Conservation (phyloP, 768 basidiomycete species). For the Pleurotus tuoliensis region DNA sequence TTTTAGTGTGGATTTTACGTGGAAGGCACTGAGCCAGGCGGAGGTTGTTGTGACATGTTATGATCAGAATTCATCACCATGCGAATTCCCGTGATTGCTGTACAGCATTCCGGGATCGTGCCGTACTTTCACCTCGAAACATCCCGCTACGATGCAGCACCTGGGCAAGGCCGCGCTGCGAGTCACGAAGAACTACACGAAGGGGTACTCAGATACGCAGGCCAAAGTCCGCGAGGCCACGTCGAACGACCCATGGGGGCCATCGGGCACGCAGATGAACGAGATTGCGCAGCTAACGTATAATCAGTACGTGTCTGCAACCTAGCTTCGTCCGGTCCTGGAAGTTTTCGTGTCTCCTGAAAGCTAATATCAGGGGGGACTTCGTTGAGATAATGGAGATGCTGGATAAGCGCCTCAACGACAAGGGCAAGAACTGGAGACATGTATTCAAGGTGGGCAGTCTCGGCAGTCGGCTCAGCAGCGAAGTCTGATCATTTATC, state of each 20-base stretch:
- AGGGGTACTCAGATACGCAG: conserved; percentile 93
- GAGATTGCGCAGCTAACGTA: conserved; percentile 96
- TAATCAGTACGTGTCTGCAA: conserved; percentile 71
- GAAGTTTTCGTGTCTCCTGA: background rate
- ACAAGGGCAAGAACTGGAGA: conserved; percentile 99
- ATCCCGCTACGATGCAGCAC: conserved; percentile 50
- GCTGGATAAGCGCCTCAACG: conserved; percentile 96
- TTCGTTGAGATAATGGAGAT: conserved; percentile 99
- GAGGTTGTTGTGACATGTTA: background rate
- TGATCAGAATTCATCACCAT: background rate
- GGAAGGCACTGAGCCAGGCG: background rate
- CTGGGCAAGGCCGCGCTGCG: conserved; percentile 84
- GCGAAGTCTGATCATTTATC: conserved; percentile 1
- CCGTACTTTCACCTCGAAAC: background rate
- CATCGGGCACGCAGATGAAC: conserved; percentile 98
- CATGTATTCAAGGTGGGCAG: conserved; percentile 91
- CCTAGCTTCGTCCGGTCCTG: background rate
- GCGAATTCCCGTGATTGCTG: background rate
- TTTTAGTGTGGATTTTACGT: too few relatives aligned
- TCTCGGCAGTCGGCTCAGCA: background rate
- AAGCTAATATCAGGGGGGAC: conserved; percentile 56
- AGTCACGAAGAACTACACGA: conserved; percentile 93
- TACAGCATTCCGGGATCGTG: background rate
- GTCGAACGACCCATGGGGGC: conserved; percentile 97
- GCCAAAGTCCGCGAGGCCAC: conserved; percentile 96